These are phyloP conservation scores for Zangia roseola DNA, from an alignment of 768 basidiomycete genomes.

Conservation along the genomic window DNA sequence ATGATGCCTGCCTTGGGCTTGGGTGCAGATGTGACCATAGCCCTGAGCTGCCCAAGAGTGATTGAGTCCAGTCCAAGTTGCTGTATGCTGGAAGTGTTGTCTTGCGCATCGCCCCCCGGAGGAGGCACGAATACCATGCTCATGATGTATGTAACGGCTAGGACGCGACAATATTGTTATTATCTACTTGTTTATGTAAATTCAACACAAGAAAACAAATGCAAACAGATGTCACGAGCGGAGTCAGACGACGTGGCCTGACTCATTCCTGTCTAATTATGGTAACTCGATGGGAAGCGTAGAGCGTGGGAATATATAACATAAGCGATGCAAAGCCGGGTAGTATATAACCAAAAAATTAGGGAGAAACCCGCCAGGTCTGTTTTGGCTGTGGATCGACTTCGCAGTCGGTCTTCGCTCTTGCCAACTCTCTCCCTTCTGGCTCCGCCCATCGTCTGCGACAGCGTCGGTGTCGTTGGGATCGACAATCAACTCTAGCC, in stretches of 20 bases:
- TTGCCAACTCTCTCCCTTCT: conserved; percentile 35
- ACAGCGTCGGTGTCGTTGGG: conserved; percentile 45
- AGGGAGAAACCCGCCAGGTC: conserved; percentile 16
- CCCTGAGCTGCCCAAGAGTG: conserved; percentile 77
- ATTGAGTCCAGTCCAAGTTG: conserved; percentile 65
- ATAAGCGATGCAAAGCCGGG: conserved; percentile 15
- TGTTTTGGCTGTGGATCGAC: conserved; percentile 46
- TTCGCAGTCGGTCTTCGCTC: conserved; percentile 44
- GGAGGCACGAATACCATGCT: conserved; percentile 37
- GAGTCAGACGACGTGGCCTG: conserved; percentile 20
- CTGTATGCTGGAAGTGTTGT: conserved; percentile 27
- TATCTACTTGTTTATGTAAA: too few relatives aligned
- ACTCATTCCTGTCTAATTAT: conserved; percentile 11
- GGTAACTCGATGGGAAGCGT: conserved; percentile 6
- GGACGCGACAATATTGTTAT: conserved; percentile 13
- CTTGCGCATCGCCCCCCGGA: conserved; percentile 31
- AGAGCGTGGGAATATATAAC: conserved; percentile 26
- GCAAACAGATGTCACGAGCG: conserved; percentile 14
- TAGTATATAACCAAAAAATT: conserved; percentile 29
- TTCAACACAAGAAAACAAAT: conserved; percentile 25
- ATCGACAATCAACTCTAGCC: conserved; percentile 32
- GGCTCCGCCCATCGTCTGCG: conserved; percentile 35
- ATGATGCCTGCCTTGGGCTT: conserved; percentile 65
- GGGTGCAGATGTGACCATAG: conserved; percentile 63
- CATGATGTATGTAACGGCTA: conserved; percentile 4